phyloP scores from a whole-genome alignment of 1,284 basidiomycete species.

The Cystobasidiaceae sp. region DNA sequence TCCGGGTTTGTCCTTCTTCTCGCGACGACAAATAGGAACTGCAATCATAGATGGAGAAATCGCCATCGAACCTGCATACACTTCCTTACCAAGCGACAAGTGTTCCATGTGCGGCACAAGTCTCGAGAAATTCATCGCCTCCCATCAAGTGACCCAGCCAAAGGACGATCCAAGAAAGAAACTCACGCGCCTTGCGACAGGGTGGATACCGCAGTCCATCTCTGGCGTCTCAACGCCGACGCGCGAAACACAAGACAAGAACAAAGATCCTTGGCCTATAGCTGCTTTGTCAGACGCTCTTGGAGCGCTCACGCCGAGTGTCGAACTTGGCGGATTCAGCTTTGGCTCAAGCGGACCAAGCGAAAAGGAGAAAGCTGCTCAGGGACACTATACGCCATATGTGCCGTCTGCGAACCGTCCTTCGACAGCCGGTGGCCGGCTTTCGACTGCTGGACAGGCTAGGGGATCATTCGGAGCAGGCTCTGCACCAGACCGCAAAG shows the following conservation, averaged over 20 bases:
- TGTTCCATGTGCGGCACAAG: slow-evolving; percentile 42
- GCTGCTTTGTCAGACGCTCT: slow-evolving; percentile 27
- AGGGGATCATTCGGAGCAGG: background rate
- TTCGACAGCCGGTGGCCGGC: background rate
- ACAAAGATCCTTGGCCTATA: slow-evolving; percentile 15
- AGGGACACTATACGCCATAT: slow-evolving; percentile 20
- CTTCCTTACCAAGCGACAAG: slow-evolving; percentile 45
- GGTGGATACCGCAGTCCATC: slow-evolving; percentile 25
- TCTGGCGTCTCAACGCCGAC: slow-evolving; percentile 22
- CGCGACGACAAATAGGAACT: slow-evolving; percentile 72
- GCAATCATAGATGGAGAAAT: slow-evolving; percentile 86
- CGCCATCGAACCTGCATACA: slow-evolving; percentile 75
- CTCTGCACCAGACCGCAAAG: slow-evolving; percentile 13
- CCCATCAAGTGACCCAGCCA: slow-evolving; percentile 18
- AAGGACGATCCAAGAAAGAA: slow-evolving; percentile 29
- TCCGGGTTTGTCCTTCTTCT: slow-evolving; percentile 87
- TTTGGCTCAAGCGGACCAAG: slow-evolving; percentile 4
- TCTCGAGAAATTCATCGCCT: slow-evolving; percentile 19
- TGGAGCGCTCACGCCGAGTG: slow-evolving; percentile 9
- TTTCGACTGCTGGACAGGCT: background rate
- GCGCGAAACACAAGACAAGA: slow-evolving; percentile 7
- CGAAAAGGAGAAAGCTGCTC: slow-evolving; percentile 18
- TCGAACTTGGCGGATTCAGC: slow-evolving; percentile 23
- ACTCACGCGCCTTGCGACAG: slow-evolving; percentile 24
- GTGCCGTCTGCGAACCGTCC: background rate